These are phyloP conservation scores for Blastobotrys mokoenaii DNA, from an alignment of 805 yeast genomes.

Conservation along the genomic window DNA sequence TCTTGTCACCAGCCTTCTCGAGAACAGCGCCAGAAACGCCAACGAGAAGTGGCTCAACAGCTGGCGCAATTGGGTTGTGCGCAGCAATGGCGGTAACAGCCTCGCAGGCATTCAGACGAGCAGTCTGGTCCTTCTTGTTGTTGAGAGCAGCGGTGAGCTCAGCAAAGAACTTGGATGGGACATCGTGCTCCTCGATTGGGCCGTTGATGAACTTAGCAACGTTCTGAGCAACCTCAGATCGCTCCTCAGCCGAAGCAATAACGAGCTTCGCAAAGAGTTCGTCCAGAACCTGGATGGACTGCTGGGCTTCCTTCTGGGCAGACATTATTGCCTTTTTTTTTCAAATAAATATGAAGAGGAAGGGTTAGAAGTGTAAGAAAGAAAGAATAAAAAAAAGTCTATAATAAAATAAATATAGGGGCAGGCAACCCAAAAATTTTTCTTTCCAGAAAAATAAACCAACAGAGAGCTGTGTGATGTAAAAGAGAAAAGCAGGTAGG, in stretches of 20 bases:
- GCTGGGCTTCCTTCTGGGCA: slow-evolving; percentile 16
- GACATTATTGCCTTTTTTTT: slow-evolving; percentile 11
- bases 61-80: slow-evolving; percentile 63
- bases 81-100: slow-evolving; percentile 83
- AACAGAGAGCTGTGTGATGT: too few species aligned
- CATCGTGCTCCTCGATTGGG: slow-evolving; percentile 96
- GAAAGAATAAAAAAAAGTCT: slow-evolving; percentile 2
- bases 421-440: background rate
- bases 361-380: background rate
- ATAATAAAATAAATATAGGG: background rate
- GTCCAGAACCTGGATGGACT: slow-evolving; percentile 59
- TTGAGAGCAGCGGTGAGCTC: slow-evolving; percentile 67
- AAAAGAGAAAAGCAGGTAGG: too few species aligned
- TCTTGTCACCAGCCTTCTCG: slow-evolving; percentile 85
- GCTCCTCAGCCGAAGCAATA: slow-evolving; percentile 78
- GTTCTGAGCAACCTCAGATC: slow-evolving; percentile 78
- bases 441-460: background rate
- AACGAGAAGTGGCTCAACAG: slow-evolving; percentile 94
- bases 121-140: slow-evolving; percentile 64
- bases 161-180: slow-evolving; percentile 79
- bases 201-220: slow-evolving; percentile 93
- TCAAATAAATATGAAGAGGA: background rate
- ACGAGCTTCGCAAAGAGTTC: slow-evolving; percentile 89
- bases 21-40: slow-evolving; percentile 63
- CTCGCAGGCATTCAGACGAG: slow-evolving; percentile 69